Evolutionary conservation across 768 basidiomycete genomes (phyloP).

Genomic region (Suillus brevipes): DNA sequence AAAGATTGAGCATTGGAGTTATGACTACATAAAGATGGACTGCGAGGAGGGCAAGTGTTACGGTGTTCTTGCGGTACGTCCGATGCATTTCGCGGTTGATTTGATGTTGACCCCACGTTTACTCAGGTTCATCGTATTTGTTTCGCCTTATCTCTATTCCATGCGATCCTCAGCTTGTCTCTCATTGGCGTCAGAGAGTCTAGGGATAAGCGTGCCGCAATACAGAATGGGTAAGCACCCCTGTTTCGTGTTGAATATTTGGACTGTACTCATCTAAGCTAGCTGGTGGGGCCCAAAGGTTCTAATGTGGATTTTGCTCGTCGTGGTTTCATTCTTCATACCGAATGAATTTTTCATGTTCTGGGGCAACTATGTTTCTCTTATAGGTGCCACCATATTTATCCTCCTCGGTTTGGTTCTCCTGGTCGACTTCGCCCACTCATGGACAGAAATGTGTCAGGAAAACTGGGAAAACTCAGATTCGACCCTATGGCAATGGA

Average conservation of each 20-base stretch:
- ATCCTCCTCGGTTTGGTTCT: slow-evolving; percentile 97
- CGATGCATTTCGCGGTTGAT: slow-evolving; percentile 2
- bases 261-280: slow-evolving; percentile 17
- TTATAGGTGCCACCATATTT: slow-evolving; percentile 92
- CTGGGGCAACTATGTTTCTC: slow-evolving; percentile 91
- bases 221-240: slow-evolving; percentile 86
- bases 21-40: slow-evolving; percentile 98
- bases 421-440: slow-evolving; percentile 97
- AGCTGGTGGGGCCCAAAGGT: slow-evolving; percentile 99
- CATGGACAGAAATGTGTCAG: slow-evolving; percentile 96
- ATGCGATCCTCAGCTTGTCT: slow-evolving; percentile 73
- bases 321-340: slow-evolving; percentile 86
- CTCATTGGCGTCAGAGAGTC: slow-evolving; percentile 91
- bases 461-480: slow-evolving; percentile 91
- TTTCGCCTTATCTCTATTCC: slow-evolving; percentile 90
- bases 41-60: slow-evolving; percentile 93
- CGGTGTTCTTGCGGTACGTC: slow-evolving; percentile 86
- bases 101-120: slow-evolving; percentile 6
- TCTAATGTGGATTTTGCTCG: slow-evolving; percentile 81
- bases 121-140: slow-evolving; percentile 89
- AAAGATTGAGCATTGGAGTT: slow-evolving; percentile 88
- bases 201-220: slow-evolving; percentile 86
- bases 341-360: slow-evolving; percentile 98
- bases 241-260: slow-evolving; percentile 7
- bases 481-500: slow-evolving; percentile 94